phyloP scores from a whole-genome alignment of 192 early-diverging fungal genomes.

The Rhizoclosmatium sp. region DNA sequence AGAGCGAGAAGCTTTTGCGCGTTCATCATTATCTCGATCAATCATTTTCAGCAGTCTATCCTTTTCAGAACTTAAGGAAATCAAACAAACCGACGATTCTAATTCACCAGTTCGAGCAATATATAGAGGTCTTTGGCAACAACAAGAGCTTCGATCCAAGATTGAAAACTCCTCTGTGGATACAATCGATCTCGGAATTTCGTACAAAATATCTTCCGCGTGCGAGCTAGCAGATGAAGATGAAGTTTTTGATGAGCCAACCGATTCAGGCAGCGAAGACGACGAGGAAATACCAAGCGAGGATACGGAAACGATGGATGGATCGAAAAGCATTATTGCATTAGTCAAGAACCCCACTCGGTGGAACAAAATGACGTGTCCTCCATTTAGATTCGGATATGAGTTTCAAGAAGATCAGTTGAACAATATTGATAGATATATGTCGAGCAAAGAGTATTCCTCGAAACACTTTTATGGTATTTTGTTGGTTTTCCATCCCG shows the following conservation, averaged over 20 bases:
- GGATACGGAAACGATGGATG: slow-evolving; percentile 56
- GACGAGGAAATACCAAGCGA: slow-evolving; percentile 25
- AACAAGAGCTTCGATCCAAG: slow-evolving; percentile 32
- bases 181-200: slow-evolving; percentile 21
- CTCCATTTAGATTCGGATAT: slow-evolving; percentile 23
- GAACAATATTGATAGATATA: slow-evolving; percentile 5
- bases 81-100: slow-evolving; percentile 1
- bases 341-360: neutral
- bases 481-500: neutral
- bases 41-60: slow-evolving; percentile 26
- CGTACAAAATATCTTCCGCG: neutral
- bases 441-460: slow-evolving; percentile 38
- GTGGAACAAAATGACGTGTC: slow-evolving; percentile 13
- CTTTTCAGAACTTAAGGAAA: slow-evolving; percentile 19
- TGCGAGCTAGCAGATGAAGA: neutral
- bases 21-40: slow-evolving; percentile 23
- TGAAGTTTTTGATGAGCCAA: neutral
- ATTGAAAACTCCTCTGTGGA: neutral
- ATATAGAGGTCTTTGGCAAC: slow-evolving; percentile 24
- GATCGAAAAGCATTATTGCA: slow-evolving; percentile 6
- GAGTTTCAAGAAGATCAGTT: slow-evolving; percentile 1
- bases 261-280: neutral
- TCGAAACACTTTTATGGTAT: slow-evolving; percentile 41
- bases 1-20: neutral
- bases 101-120: neutral